Conservation (phyloP, 352 stramenopile species). For the Phytophthora agathidicida region DNA sequence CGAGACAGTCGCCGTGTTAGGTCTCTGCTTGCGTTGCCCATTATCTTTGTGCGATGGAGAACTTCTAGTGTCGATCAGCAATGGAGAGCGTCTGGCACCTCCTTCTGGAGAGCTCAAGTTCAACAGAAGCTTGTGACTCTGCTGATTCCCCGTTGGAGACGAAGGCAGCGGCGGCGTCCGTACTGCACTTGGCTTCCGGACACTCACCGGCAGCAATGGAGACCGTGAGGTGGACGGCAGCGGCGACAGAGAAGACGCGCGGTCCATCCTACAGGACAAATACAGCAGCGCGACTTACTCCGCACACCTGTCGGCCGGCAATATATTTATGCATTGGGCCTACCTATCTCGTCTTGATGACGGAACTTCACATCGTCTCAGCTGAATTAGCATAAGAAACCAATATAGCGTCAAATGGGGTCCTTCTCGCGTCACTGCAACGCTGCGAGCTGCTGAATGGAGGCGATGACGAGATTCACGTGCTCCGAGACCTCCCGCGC, state of each 20-base stretch:
- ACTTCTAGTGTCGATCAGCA: slow-evolving; percentile 2
- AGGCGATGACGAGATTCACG: slow-evolving; percentile 76
- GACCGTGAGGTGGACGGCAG: slow-evolving; percentile 8
- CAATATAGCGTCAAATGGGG: too few relatives aligned
- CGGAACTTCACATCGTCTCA: slow-evolving; percentile 3
- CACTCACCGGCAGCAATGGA: slow-evolving; percentile 6
- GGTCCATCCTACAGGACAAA: slow-evolving; percentile 32
- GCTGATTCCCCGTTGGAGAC: slow-evolving; percentile 23
- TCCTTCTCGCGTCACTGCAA: too few relatives aligned
- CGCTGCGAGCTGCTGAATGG: slow-evolving; percentile 74
- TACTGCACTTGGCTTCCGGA: slow-evolving; percentile 10
- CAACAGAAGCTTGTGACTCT: slow-evolving; percentile 21
- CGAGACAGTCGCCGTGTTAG: slow-evolving; percentile 34
- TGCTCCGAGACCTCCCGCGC: slow-evolving; percentile 72
- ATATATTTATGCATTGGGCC: slow-evolving; percentile 25
- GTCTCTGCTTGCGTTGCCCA: slow-evolving; percentile 33
- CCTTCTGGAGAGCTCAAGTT: slow-evolving; percentile 13
- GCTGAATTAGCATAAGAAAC: too few relatives aligned
- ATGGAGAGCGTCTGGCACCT: background rate
- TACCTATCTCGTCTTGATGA: slow-evolving; percentile 2
- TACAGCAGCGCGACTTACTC: too few relatives aligned
- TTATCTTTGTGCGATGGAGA: background rate
- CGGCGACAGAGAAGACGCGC: slow-evolving; percentile 14
- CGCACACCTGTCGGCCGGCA: slow-evolving; percentile 4
- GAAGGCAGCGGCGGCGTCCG: slow-evolving; percentile 9